These are phyloP conservation scores for Exophiala bonariae DNA, from an alignment of 2,329 filamentous ascomycete genomes.

Conservation along the genomic window DNA sequence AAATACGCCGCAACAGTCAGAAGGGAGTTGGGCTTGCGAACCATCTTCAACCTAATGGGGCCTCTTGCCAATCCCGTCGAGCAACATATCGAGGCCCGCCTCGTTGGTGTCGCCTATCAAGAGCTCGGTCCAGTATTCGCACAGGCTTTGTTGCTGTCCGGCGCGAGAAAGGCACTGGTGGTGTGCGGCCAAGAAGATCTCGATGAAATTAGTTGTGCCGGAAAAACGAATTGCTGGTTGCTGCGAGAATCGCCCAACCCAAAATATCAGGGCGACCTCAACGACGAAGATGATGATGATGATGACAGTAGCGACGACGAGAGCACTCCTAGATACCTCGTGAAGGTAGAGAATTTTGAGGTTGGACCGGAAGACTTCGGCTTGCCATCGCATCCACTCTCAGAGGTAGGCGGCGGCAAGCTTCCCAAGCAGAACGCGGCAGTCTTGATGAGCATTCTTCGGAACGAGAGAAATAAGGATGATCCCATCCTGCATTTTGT, in stretches of 20 bases:
- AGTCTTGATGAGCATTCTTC: constrained; percentile 76
- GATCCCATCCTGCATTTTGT: constrained; percentile 92
- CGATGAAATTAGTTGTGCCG: constrained; percentile 92
- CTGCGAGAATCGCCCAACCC: constrained; percentile 57
- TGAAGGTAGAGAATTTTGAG: constrained; percentile 72
- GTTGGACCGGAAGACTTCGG: constrained; percentile 87
- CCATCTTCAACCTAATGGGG: constrained; percentile 95
- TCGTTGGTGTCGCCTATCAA: constrained; percentile 88
- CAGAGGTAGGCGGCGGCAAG: constrained; percentile 79
- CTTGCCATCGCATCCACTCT: constrained; percentile 70
- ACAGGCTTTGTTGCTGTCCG: constrained; percentile 74
- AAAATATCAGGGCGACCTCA: constrained; percentile 33
- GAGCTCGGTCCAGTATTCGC: constrained; percentile 88
- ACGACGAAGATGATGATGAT: constrained; percentile 34
- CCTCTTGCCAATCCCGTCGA: constrained; percentile 91
- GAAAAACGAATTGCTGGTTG: constrained; percentile 85
- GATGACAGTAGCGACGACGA: constrained; percentile 45
- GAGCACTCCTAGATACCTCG: constrained; percentile 41
- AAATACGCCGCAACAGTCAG: constrained; percentile 82
- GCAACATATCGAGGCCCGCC: constrained; percentile 77
- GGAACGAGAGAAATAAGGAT: constrained; percentile 69
- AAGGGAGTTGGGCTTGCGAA: constrained; percentile 86
- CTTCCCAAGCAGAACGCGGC: constrained; percentile 82
- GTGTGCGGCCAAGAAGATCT: constrained; percentile 94
- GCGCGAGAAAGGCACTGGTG: constrained; percentile 79